Percentiles rank a stretch among this genome's conserved stretches.
phyloP scores from a whole-genome alignment of 108 stramenopile species.

The Epithemia pelagica region DNA sequence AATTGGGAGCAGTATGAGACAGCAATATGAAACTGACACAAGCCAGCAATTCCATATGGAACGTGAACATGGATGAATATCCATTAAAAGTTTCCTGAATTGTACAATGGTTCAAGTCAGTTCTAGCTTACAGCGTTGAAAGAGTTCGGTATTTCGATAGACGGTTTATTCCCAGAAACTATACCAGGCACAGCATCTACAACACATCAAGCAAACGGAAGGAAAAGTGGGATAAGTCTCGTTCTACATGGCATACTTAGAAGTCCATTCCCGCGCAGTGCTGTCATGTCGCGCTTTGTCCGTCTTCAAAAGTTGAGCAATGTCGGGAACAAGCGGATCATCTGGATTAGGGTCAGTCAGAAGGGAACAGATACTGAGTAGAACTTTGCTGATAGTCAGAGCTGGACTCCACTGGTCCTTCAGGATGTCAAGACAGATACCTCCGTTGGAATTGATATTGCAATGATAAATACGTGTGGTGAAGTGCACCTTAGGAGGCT shows the following conservation, averaged over 20 bases:
- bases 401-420: conserved; percentile 99
- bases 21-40: no score
- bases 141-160: no score
- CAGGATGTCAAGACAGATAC: conserved; percentile 98
- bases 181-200: no score
- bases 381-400: conserved; percentile 97
- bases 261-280: conserved; percentile 91
- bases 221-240: neutral
- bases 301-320: conserved; percentile 88
- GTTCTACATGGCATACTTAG: conserved; percentile 91
- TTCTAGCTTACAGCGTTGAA: no score
- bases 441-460: conserved; percentile 98
- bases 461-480: conserved; percentile 97
- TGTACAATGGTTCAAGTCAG: no score
- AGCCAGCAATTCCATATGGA: no score
- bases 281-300: conserved; percentile 85
- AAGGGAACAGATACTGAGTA: conserved; percentile 97
- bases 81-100: no score
- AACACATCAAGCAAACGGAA: no score
- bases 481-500: conserved; percentile 94
- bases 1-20: no score
- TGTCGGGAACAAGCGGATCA: conserved; percentile 97
- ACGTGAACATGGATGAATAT: no score
- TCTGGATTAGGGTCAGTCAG: conserved; percentile 98
- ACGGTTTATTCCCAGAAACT: no score